These are phyloP conservation scores for Hippophae rhamnoides DNA, from an alignment of 306 rosid genomes.

Conservation along the genomic window DNA sequence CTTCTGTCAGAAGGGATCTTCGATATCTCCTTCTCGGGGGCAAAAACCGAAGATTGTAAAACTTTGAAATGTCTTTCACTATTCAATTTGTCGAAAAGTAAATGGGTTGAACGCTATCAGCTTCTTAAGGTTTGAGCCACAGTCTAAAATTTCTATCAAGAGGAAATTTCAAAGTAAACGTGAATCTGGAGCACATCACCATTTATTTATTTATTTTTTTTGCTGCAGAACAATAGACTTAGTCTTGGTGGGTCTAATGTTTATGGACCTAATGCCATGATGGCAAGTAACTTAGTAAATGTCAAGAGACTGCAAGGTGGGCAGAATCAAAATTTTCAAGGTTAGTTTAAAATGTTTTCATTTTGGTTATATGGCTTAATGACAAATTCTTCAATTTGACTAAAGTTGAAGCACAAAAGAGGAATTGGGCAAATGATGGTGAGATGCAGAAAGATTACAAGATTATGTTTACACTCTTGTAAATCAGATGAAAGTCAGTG, in stretches of 20 bases:
- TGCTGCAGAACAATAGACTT: constrained; percentile 48
- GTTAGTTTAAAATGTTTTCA: constrained; percentile 36
- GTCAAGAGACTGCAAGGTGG: constrained; percentile 43
- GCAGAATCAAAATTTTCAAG: constrained; percentile 60
- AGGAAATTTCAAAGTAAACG: background rate
- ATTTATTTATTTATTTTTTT: constrained; percentile 18
- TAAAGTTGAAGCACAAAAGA: no score
- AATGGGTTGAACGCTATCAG: constrained; percentile 76
- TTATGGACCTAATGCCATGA: constrained; percentile 30
- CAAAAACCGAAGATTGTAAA: constrained; percentile 79
- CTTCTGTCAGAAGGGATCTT: constrained; percentile 79
- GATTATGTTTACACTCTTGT: background rate
- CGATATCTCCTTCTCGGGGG: constrained; percentile 57
- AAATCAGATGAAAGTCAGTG: no score
- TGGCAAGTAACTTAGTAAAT: constrained; percentile 38
- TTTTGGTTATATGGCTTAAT: background rate
- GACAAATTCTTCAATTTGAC: no score
- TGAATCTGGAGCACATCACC: constrained; percentile 3
- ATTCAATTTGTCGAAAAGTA: constrained; percentile 47
- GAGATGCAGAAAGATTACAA: background rate
- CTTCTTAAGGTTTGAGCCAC: constrained; percentile 54
- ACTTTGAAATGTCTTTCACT: constrained; percentile 65
- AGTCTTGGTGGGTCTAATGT: constrained; percentile 35
- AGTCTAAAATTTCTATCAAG: constrained; percentile 9
- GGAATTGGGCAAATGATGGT: background rate